phyloP scores from a whole-genome alignment of 345 rosid species.

The Rhodomyrtus tomentosa region DNA sequence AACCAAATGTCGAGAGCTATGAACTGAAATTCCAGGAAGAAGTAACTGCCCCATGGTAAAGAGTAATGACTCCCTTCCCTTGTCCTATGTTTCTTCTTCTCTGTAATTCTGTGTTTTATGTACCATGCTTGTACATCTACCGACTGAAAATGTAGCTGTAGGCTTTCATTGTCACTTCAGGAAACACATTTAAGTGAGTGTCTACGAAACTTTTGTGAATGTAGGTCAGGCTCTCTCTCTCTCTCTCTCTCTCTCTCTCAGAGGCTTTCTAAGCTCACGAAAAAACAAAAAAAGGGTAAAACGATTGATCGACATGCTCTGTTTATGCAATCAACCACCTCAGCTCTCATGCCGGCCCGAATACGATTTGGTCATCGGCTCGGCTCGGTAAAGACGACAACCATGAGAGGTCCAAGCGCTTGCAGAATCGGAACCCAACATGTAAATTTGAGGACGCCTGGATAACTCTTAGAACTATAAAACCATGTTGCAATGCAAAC shows the following conservation, averaged over 20 bases:
- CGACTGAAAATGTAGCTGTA: background rate
- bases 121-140: background rate
- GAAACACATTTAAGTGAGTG: background rate
- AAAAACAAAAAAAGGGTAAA: background rate
- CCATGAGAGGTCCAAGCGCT: background rate
- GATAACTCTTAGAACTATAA: background rate
- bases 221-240: background rate
- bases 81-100: background rate
- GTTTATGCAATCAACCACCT: background rate
- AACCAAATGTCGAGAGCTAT: slow-evolving; percentile 33
- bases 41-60: slow-evolving; percentile 50
- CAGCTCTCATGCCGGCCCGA: background rate
- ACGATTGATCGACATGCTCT: background rate
- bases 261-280: background rate
- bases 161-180: background rate
- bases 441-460: background rate
- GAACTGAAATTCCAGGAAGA: slow-evolving; percentile 36
- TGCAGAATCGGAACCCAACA: background rate
- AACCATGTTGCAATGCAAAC: background rate
- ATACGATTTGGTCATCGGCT: background rate
- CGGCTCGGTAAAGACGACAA: background rate
- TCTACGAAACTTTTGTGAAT: background rate
- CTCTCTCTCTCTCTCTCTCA: background rate
- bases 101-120: background rate
- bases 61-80: slow-evolving; percentile 11